phyloP scores from a whole-genome alignment of 306 rosid species.

The Trichosanthes truncata region DNA sequence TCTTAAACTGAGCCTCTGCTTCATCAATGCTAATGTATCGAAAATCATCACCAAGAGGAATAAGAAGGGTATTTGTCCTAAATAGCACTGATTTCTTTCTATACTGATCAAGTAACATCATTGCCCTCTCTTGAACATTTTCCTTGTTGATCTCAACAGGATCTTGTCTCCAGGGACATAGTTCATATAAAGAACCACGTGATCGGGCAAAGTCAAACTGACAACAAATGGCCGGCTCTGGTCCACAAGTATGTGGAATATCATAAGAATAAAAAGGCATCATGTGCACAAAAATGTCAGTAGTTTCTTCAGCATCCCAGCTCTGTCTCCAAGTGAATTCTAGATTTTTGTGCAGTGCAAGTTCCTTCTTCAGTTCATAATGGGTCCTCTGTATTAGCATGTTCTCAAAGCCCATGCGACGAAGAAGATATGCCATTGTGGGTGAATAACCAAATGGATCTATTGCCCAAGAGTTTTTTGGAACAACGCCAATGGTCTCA shows the following conservation, averaged over 20 bases:
- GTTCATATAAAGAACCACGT: conserved; percentile 54
- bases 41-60: conserved; percentile 98
- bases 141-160: conserved; percentile 67
- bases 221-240: conserved; percentile 96
- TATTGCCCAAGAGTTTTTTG: conserved; percentile 96
- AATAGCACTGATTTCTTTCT: conserved; percentile 80
- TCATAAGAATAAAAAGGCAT: conserved; percentile 99
- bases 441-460: conserved; percentile 99
- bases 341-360: conserved; percentile 73
- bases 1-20: conserved; percentile 92
- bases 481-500: conserved; percentile 80
- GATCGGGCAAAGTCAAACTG: conserved; percentile 95
- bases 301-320: conserved; percentile 88
- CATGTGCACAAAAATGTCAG: conserved; percentile 98
- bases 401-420: conserved; percentile 99
- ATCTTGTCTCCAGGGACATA: conserved; percentile 74
- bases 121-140: conserved; percentile 80
- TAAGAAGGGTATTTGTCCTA: conserved; percentile 88
- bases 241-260: conserved; percentile 99
- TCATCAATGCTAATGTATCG: conserved; percentile 70
- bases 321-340: conserved; percentile 96
- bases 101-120: conserved; percentile 77
- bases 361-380: conserved; percentile 96
- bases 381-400: conserved; percentile 99
- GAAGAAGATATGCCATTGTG: conserved; percentile 96